Evolutionary conservation across 257 asterid species (phyloP).

Genomic region (Ophiorrhiza pumila): DNA sequence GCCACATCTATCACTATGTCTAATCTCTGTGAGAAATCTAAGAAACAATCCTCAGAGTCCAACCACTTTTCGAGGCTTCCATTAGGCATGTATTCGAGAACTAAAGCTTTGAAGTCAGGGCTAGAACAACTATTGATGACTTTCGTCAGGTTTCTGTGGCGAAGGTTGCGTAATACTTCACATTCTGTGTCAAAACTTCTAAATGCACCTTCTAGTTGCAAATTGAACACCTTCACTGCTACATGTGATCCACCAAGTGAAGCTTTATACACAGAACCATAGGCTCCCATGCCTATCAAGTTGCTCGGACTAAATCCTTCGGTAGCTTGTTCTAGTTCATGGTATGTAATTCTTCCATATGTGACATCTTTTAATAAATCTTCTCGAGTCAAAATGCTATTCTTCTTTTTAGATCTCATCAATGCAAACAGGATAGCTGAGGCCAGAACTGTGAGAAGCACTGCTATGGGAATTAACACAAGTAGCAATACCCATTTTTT

Average conservation of each 20-base stretch:
- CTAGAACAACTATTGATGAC: slow-evolving; percentile 28
- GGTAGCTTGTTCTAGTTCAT: slow-evolving; percentile 22
- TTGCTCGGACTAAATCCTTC: slow-evolving; percentile 13
- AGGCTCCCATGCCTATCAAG: slow-evolving; percentile 23
- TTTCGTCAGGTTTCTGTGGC: slow-evolving; percentile 30
- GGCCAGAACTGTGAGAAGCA: slow-evolving; percentile 4
- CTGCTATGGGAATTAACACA: slow-evolving; percentile 14
- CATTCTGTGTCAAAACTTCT: slow-evolving; percentile 27
- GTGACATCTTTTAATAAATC: background rate
- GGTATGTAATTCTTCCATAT: slow-evolving; percentile 17
- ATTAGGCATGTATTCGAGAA: slow-evolving; percentile 30
- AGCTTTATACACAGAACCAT: slow-evolving; percentile 22
- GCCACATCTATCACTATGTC: slow-evolving; percentile 27
- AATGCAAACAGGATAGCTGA: slow-evolving; percentile 11
- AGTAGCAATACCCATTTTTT: slow-evolving; percentile 4
- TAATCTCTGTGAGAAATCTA: slow-evolving; percentile 19
- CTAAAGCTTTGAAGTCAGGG: slow-evolving; percentile 25
- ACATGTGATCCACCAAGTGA: slow-evolving; percentile 2
- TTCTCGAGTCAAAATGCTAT: background rate
- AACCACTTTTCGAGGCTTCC: slow-evolving; percentile 30
- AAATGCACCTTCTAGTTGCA: slow-evolving; percentile 10
- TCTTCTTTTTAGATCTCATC: slow-evolving; percentile 2
- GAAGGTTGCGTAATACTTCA: slow-evolving; percentile 27
- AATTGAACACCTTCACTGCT: slow-evolving; percentile 28
- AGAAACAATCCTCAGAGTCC: background rate